A percentile compares a stretch with the other conserved stretches of the same genome.
These are phyloP conservation scores for Cystobasidiaceae sp. DNA, from an alignment of 1,284 basidiomycete species.

Conservation along the genomic window DNA sequence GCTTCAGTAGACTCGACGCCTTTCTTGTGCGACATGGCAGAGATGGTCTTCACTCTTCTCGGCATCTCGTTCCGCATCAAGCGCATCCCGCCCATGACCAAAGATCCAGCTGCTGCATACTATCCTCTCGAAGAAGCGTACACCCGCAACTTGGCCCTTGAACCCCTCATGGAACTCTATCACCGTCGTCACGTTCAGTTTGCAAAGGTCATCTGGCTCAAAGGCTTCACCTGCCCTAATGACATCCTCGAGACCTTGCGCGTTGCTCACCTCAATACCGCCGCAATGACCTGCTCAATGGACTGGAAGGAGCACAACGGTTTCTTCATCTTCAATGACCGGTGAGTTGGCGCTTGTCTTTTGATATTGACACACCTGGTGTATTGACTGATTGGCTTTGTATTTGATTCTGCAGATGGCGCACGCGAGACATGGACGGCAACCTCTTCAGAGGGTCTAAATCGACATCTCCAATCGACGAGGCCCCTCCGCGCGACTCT, in stretches of 20 bases:
- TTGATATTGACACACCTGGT: not conserved
- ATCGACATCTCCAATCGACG: conserved; percentile 80
- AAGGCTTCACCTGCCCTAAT: conserved; percentile 93
- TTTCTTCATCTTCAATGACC: conserved; percentile 92
- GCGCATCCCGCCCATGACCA: conserved; percentile 79
- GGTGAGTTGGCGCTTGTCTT: conserved; percentile 52
- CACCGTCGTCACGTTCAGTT: conserved; percentile 72
- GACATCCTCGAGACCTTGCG: conserved; percentile 90
- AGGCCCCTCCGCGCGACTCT: conserved; percentile 79
- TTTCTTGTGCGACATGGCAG: conserved; percentile 82
- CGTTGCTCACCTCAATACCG: conserved; percentile 78
- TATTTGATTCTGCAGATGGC: conserved; percentile 54
- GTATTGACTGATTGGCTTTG: not conserved
- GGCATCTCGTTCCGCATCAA: conserved; percentile 86
- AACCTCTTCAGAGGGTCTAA: conserved; percentile 93
- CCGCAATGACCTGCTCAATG: conserved; percentile 96
- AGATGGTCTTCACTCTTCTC: conserved; percentile 81
- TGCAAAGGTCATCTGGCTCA: conserved; percentile 86
- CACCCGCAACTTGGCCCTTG: conserved; percentile 81
- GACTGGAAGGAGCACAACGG: conserved; percentile 96
- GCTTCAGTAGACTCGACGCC: conserved; percentile 86
- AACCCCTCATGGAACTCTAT: conserved; percentile 78
- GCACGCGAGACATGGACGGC: conserved; percentile 88
- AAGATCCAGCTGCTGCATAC: conserved; percentile 74
- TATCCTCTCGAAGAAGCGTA: conserved; percentile 90